A percentile compares a stretch with the other conserved stretches of the same genome.
Evolutionary conservation across 2,329 filamentous ascomycete species (phyloP).

Genomic region (Talaromyces amestolkiae): DNA sequence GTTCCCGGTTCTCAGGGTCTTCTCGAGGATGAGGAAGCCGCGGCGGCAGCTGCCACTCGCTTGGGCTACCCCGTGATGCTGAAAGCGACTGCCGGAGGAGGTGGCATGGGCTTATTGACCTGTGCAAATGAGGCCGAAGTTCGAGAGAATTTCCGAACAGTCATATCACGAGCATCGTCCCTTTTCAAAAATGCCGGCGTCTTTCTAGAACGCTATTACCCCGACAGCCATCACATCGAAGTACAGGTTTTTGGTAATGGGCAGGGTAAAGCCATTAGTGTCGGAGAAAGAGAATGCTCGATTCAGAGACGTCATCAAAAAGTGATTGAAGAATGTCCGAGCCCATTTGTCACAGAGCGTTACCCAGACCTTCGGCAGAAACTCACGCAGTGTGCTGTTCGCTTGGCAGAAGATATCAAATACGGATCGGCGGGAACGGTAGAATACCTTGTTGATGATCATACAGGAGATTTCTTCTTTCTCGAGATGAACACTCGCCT

Average conservation of each 20-base stretch:
- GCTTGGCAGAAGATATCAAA: slow-evolving; percentile 54
- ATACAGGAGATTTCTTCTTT: slow-evolving; percentile 73
- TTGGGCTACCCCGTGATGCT: slow-evolving; percentile 61
- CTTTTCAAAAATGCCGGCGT: slow-evolving; percentile 83
- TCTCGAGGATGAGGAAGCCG: slow-evolving; percentile 50
- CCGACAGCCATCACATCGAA: slow-evolving; percentile 78
- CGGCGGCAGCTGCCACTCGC: slow-evolving; percentile 32
- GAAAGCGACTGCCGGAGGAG: slow-evolving; percentile 78
- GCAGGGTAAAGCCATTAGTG: slow-evolving; percentile 72
- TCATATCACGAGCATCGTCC: slow-evolving; percentile 64
- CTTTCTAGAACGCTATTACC: slow-evolving; percentile 73
- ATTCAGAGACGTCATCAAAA: slow-evolving; percentile 87
- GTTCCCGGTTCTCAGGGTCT: slow-evolving; percentile 55
- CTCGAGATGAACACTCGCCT: slow-evolving; percentile 60
- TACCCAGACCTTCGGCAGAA: slow-evolving; percentile 55
- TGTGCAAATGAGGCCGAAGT: neutral
- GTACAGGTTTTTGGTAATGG: slow-evolving; percentile 88
- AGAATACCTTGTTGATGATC: slow-evolving; percentile 85
- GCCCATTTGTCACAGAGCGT: slow-evolving; percentile 56
- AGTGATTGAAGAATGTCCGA: slow-evolving; percentile 84
- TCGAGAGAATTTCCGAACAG: neutral
- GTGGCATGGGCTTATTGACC: slow-evolving; percentile 70
- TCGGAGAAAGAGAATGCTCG: slow-evolving; percentile 85
- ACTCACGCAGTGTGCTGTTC: slow-evolving; percentile 67
- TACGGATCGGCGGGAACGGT: slow-evolving; percentile 89